Evolutionary conservation across 1,284 basidiomycete species (phyloP).

Genomic region (Caloboletus firmus): DNA sequence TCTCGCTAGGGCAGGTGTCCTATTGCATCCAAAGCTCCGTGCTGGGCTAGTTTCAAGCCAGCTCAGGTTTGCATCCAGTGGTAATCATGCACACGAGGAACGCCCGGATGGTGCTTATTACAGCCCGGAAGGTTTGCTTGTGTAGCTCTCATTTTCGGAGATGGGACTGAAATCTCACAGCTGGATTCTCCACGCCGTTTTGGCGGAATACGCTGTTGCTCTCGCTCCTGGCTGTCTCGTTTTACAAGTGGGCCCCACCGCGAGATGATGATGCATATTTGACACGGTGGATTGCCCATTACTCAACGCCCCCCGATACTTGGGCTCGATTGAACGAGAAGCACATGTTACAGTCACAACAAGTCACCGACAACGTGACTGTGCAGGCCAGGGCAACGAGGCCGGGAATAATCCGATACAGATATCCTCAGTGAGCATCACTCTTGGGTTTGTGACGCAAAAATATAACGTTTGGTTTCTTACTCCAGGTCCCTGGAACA

Average conservation of each 20-base stretch:
- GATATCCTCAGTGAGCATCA: constrained; percentile 65
- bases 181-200: constrained; percentile 59
- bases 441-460: not conserved
- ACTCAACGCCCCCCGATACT: constrained; percentile 47
- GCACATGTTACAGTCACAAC: constrained; percentile 52
- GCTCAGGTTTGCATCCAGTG: constrained; percentile 42
- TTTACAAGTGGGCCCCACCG: constrained; percentile 67
- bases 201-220: constrained; percentile 60
- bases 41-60: constrained; percentile 24
- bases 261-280: constrained; percentile 57
- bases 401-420: constrained; percentile 57
- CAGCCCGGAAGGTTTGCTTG: constrained; percentile 55
- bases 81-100: constrained; percentile 38
- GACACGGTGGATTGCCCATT: constrained; percentile 61
- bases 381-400: constrained; percentile 51
- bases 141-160: constrained; percentile 1
- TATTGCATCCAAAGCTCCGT: constrained; percentile 30
- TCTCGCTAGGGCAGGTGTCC: constrained; percentile 37
- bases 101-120: constrained; percentile 45
- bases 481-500: constrained; percentile 30
- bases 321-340: constrained; percentile 56
- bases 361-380: constrained; percentile 44
- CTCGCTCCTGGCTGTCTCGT: constrained; percentile 47
- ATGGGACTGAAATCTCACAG: constrained; percentile 11
- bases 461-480: not conserved